Base-by-base conservation (phyloP, 2,329 filamentous ascomycete genomes). In the Colletotrichum cordylinicola region DNA sequence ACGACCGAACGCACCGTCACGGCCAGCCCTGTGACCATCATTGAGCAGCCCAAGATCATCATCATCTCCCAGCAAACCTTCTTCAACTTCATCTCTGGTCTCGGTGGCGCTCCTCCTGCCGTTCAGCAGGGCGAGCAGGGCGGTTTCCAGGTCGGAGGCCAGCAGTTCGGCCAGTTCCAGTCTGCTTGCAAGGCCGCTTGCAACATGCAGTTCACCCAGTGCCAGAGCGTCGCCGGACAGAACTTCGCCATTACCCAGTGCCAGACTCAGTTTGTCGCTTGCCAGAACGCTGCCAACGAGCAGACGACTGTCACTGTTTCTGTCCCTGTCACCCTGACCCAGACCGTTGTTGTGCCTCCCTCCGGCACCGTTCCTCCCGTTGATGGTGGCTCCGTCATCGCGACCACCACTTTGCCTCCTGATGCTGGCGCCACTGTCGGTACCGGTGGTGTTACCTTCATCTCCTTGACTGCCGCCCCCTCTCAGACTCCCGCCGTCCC, bases 201-300 rank as follows among this genome's bases (percentile, higher is more conserved):
- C 37, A 72, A 72, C 58, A 78, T 78, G 29, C 77, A 78, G 61
- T 69, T 78, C 31, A 70, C 61, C 43, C 75, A 77, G 71, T 78
- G 77, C 69, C 75, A 77, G 69, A 72, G 68, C 52, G 69, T 78
- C 69, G 69, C 72, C n/a, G 77, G 77, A 27, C 65, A 68, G 55
- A 71, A 68, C 65, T 75, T 78, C 61, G 68, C 75, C 64, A 55
- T 78, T n/a, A 77, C 77, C 8, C 77, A 78, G 72, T 78, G 77
- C 72, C 75, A 77, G 75, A 75, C 77, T 21, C 77, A 78, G 37
- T 64, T 77, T 21, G 27, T 75, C 13, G 72, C 72, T 31, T 78
- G 77, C 75, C 68, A 77, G 55, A 71, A 69, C 55, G 72, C 77
- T 13, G 77, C 77, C 12, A 77, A 71, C 55, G 43, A 52, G 43